A percentile compares a stretch with the other conserved stretches of the same genome.
Evolutionary conservation across 2,329 filamentous ascomycete species (phyloP).

Genomic region (Kalaharituber pfeilii): DNA sequence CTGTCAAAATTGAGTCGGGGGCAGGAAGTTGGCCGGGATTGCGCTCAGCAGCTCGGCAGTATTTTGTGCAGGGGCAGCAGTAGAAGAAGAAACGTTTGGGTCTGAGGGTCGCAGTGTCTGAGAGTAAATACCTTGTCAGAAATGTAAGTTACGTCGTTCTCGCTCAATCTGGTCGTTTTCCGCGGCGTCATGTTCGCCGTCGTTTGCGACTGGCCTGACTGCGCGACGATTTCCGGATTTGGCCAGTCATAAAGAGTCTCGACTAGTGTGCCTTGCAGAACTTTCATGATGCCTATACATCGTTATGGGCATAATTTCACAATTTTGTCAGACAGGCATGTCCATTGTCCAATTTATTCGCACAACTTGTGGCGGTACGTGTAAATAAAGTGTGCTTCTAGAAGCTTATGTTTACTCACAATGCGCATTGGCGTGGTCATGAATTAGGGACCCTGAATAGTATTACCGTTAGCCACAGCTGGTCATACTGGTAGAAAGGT

Average conservation of each 20-base stretch:
- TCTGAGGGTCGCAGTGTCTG: background rate
- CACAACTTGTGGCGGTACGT: background rate
- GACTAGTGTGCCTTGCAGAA: conserved; percentile 42
- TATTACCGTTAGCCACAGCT: background rate
- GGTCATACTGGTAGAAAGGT: background rate
- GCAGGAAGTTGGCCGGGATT: conserved; percentile 1
- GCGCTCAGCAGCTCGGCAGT: background rate
- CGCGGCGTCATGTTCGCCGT: conserved; percentile 29
- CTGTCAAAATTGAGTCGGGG: background rate
- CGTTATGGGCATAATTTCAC: no score
- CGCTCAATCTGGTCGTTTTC: conserved; percentile 35
- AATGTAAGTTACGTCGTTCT: conserved; percentile 48
- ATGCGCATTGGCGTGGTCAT: conserved; percentile 45
- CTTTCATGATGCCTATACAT: conserved; percentile 24
- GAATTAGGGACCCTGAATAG: conserved; percentile 31
- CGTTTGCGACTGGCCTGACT: background rate
- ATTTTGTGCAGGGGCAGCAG: no score
- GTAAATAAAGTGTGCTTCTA: conserved; percentile 36
- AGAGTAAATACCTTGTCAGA: conserved; percentile 34
- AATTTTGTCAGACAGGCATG: no score
- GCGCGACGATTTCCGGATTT: conserved; percentile 16
- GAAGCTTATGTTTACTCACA: conserved; percentile 33
- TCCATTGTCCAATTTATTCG: no score
- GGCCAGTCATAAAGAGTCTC: conserved; percentile 46
- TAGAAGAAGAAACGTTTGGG: no score